phyloP scores from a whole-genome alignment of 768 basidiomycete genomes.

The Postia placenta region DNA sequence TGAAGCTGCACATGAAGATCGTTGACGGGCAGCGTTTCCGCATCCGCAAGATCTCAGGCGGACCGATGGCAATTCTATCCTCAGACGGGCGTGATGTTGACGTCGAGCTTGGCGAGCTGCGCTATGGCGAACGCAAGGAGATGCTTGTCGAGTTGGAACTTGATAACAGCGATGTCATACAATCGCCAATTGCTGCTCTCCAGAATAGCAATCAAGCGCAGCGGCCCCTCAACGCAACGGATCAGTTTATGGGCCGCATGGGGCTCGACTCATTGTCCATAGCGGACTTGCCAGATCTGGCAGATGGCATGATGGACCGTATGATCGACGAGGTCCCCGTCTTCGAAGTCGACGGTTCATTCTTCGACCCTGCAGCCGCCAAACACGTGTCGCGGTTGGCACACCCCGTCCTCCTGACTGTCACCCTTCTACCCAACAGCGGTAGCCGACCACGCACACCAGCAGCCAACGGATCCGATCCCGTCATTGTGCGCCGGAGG shows the following conservation, averaged over 20 bases:
- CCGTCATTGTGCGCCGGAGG: constrained; percentile 84
- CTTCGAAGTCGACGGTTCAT: constrained; percentile 91
- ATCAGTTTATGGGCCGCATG: constrained; percentile 83
- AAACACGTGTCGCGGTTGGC: constrained; percentile 86
- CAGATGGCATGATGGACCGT: constrained; percentile 90
- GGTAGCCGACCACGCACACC: constrained; percentile 32
- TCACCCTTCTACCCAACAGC: constrained; percentile 72
- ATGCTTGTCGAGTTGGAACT: constrained; percentile 96
- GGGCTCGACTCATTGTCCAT: constrained; percentile 72
- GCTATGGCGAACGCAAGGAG: constrained; percentile 96
- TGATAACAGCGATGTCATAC: constrained; percentile 57
- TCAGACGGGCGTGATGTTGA: constrained; percentile 95
- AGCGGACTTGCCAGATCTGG: constrained; percentile 67
- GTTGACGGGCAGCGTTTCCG: constrained; percentile 88
- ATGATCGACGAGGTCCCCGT: constrained; percentile 99
- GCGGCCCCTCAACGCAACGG: constrained; percentile 67
- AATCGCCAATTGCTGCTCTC: constrained; percentile 13
- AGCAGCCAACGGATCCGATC: constrained; percentile 54
- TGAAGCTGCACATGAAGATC: constrained; percentile 94
- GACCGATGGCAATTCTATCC: constrained; percentile 78
- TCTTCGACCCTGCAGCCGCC: constrained; percentile 83
- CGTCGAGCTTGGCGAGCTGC: constrained; percentile 88
- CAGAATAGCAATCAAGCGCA: constrained; percentile 10
- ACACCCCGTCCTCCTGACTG: constrained; percentile 89
- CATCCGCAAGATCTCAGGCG: constrained; percentile 92